phyloP scores from a whole-genome alignment of 208 protist species.

The Tritrichomonas musculus region DNA sequence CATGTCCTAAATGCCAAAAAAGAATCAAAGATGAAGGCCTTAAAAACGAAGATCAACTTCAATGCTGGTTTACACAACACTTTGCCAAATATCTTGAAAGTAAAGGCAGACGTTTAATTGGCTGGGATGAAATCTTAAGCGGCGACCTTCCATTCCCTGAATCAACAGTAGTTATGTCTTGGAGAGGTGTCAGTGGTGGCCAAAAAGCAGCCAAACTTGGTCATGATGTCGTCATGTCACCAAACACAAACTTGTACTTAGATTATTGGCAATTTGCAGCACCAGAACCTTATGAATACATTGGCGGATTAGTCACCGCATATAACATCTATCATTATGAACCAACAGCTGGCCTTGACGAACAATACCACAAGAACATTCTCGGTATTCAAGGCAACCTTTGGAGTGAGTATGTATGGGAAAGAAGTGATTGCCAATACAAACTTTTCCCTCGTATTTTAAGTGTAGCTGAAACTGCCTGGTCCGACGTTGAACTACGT shows the following conservation, averaged over 20 bases:
- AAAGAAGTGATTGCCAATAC: neutral
- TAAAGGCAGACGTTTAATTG: neutral
- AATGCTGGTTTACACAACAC: neutral
- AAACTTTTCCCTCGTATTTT: neutral
- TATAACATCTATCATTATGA: neutral
- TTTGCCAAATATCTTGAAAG: neutral
- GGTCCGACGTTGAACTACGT: neutral
- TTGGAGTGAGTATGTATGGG: neutral
- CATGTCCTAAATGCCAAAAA: neutral
- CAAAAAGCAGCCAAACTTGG: neutral
- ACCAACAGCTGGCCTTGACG: neutral
- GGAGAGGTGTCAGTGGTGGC: neutral
- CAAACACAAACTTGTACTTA: neutral
- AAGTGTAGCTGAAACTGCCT: neutral
- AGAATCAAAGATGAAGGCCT: neutral
- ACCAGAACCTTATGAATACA: neutral
- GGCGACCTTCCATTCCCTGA: neutral
- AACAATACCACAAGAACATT: neutral
- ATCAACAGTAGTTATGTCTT: neutral
- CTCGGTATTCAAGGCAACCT: neutral
- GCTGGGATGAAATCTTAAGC: neutral
- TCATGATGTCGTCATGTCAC: slow-evolving; percentile 1
- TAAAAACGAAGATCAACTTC: neutral
- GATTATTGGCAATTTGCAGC: neutral
- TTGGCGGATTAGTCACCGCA: neutral